Conservation (phyloP, 768 basidiomycete species). For the Agrocybe pediades region DNA sequence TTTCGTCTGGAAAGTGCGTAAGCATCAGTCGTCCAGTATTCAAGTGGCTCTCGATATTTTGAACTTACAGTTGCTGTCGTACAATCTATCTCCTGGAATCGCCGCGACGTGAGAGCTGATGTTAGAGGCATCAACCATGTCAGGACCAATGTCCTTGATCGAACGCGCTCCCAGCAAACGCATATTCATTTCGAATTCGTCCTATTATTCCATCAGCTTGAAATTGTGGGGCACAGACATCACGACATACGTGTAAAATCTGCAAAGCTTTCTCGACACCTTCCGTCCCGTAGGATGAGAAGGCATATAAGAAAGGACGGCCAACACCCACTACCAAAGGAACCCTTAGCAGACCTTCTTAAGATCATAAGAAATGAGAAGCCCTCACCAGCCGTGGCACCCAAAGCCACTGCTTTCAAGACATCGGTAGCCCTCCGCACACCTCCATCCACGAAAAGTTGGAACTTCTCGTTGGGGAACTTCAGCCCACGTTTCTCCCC, state of each 20-base stretch:
- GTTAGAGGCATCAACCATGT: constrained; percentile 85
- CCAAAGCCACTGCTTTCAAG: constrained; percentile 77
- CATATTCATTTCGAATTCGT: constrained; percentile 61
- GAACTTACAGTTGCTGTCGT: constrained; percentile 77
- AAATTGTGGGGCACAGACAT: background rate
- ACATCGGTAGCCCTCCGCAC: constrained; percentile 85
- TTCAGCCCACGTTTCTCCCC: constrained; percentile 63
- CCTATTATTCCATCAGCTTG: constrained; percentile 43
- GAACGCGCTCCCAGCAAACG: background rate
- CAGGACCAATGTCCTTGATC: background rate
- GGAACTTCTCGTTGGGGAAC: constrained; percentile 80
- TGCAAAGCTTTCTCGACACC: constrained; percentile 81
- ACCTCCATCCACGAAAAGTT: constrained; percentile 93
- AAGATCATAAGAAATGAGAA: background rate
- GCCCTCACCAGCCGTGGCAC: constrained; percentile 55
- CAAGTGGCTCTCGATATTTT: constrained; percentile 31
- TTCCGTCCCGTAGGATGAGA: constrained; percentile 84
- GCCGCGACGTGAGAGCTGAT: constrained; percentile 64
- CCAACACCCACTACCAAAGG: constrained; percentile 62
- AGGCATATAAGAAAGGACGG: constrained; percentile 86
- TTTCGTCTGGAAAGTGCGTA: constrained; percentile 29
- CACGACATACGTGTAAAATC: constrained; percentile 5
- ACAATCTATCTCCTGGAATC: constrained; percentile 76
- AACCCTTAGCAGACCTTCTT: constrained; percentile 10
- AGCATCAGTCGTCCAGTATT: background rate